Percentiles rank a stretch among this genome's conserved stretches.
Evolutionary conservation across 2,329 filamentous ascomycete species (phyloP).

Genomic region (Zymoseptoria tritici): DNA sequence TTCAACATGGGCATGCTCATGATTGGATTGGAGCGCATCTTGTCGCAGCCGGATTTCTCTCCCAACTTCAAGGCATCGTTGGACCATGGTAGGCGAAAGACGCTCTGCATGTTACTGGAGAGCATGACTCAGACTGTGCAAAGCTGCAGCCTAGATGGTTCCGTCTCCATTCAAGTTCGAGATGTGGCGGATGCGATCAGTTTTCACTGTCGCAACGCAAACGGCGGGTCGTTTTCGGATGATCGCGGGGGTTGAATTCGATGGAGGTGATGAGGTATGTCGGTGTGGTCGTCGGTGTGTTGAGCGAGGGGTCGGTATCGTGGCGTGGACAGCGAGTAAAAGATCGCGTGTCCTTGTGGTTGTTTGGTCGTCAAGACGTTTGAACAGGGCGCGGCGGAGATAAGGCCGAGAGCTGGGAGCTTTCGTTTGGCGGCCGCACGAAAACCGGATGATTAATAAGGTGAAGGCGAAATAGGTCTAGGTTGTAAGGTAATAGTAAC

Average conservation of each 20-base stretch:
- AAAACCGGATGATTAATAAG: neutral
- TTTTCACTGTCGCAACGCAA: neutral
- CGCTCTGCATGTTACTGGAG: slow-evolving; percentile 38
- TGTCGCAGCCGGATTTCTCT: slow-evolving; percentile 29
- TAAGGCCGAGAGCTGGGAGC: neutral
- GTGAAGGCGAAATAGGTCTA: neutral
- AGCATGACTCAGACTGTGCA: neutral
- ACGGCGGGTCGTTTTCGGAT: neutral
- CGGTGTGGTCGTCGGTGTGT: neutral
- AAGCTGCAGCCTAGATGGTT: neutral
- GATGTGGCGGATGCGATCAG: neutral
- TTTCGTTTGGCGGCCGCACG: neutral
- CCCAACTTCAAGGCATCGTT: slow-evolving; percentile 27
- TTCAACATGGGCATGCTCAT: slow-evolving; percentile 46
- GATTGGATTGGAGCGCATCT: slow-evolving; percentile 38
- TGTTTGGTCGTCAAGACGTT: neutral
- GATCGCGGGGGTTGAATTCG: neutral
- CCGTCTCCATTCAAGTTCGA: neutral
- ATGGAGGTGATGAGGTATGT: neutral
- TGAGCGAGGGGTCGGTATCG: neutral
- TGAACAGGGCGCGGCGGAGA: neutral
- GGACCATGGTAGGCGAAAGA: slow-evolving; percentile 45
- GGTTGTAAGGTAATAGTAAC: neutral
- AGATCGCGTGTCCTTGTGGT: neutral
- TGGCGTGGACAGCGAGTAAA: neutral